Conservation (phyloP, 116 monocot genomes). For the Zostera marina region DNA sequence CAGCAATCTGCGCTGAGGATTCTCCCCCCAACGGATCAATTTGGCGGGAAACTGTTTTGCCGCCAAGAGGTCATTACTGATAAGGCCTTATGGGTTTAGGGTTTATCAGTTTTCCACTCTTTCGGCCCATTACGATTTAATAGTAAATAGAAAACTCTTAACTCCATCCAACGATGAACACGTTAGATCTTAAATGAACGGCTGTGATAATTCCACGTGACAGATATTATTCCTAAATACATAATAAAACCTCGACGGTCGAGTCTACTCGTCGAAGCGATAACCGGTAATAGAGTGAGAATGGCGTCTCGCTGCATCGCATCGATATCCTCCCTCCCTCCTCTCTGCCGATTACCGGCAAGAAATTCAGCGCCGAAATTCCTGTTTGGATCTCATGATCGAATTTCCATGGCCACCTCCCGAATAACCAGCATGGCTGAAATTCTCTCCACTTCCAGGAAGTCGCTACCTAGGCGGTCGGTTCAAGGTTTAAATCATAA, state of each 20-base stretch:
- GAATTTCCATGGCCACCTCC: not conserved
- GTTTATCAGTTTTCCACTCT: no score
- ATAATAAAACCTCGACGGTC: not conserved
- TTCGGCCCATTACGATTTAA: no score
- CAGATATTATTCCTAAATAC: not conserved
- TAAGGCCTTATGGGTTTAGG: not conserved
- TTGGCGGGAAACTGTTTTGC: conserved; percentile 28
- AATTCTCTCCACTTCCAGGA: not conserved
- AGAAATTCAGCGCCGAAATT: conserved; percentile 2
- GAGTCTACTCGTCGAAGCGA: not conserved
- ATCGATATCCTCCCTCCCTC: conserved; percentile 5
- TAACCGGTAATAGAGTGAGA: not conserved
- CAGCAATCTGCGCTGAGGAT: no score
- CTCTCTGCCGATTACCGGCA: conserved; percentile 5
- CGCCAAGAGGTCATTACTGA: conserved; percentile 10
- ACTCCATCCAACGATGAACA: not conserved
- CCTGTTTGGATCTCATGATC: not conserved
- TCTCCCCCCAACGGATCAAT: conserved; percentile 6
- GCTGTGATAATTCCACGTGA: not conserved
- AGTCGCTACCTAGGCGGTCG: not conserved
- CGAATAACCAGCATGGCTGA: conserved; percentile 1
- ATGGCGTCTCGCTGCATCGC: conserved; percentile 18
- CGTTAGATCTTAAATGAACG: not conserved
- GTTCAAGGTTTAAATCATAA: conserved; percentile 7
- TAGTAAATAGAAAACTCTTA: no score